Evolutionary conservation across 306 rosid genomes (phyloP), one percentile per base, ranked within the genome.

Genomic region (Cucurbita ficifolia): DNA sequence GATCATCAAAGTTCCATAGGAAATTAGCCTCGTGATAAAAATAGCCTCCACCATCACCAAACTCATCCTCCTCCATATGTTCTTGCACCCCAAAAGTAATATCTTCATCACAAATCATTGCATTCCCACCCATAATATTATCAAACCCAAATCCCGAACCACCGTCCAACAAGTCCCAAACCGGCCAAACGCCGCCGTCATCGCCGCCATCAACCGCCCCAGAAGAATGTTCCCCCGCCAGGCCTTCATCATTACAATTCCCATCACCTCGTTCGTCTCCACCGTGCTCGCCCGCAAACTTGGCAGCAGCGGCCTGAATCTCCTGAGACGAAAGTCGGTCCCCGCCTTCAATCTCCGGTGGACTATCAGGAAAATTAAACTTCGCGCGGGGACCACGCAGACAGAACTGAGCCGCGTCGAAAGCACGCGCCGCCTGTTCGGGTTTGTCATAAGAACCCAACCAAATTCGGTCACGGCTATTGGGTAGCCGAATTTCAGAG

Each of bases 391-490:
- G 64, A 24, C 96, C 96, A 48, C 96, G 93, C 3, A 90, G 75
- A 29, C 88, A 88, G 5, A 72, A 90, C 7, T 84, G 93, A 0
- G 96, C 96, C 0, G 93, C 93, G 43, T 90, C 96, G 18, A 90
- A 90, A 9, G 96, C 96, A 12, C 89, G 76, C 8, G 96, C 96
- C 0, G 96, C 96, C 29, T 88, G 86, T 46, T 77, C 86, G 6
- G 86, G 82, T 0, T 87, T 72, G 51, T 90, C 87, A 8, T 86
- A 83, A 39, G 96, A 90, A 0, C 96, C 96, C 18, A 90, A 72
- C 96, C 96, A 90, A 16, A 90, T 90, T 0, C 96, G 75, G 48
- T 88, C 89, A 0, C 93, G 87, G 78, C 96, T 81, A 12, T 90
- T 86, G 4, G 96, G 96, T 11, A 90, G 88, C 50, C 96, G 76